Percentiles rank a stretch among this genome's conserved stretches.
These are phyloP conservation scores for Cryomyces antarcticus DNA, from an alignment of 495 filamentous ascomycete species.

Conservation along the genomic window DNA sequence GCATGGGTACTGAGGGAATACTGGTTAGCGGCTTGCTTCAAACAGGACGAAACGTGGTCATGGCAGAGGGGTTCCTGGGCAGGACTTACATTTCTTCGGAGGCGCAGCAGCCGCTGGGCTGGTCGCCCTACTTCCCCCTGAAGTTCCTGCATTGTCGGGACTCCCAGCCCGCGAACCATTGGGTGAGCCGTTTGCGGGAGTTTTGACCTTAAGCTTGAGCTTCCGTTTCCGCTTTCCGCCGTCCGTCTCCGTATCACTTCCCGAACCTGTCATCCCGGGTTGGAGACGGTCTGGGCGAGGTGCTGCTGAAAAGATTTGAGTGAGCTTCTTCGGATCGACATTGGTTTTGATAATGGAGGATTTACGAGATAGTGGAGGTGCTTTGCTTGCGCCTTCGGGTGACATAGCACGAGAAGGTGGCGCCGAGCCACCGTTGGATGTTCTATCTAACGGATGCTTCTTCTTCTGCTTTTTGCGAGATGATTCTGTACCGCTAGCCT, in stretches of 20 bases:
- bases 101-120: slow-evolving; percentile 11
- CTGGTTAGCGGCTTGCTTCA: not conserved
- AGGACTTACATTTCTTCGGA: not conserved
- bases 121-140: slow-evolving; percentile 24
- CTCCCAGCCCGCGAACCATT: slow-evolving; percentile 17
- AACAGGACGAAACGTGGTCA: not conserved
- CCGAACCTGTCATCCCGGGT: slow-evolving; percentile 34
- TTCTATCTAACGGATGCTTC: slow-evolving; percentile 14
- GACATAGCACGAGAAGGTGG: slow-evolving; percentile 35
- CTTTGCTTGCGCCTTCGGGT: slow-evolving; percentile 17
- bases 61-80: not conserved
- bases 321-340: slow-evolving; percentile 18
- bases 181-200: slow-evolving; percentile 22
- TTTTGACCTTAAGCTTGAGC: slow-evolving; percentile 32
- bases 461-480: slow-evolving; percentile 77
- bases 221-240: slow-evolving; percentile 55
- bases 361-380: slow-evolving; percentile 14
- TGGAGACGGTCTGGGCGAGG: slow-evolving; percentile 3
- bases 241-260: slow-evolving; percentile 64
- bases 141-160: slow-evolving; percentile 22
- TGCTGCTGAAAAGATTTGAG: slow-evolving; percentile 18
- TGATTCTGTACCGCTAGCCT: slow-evolving; percentile 78
- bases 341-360: slow-evolving; percentile 21
- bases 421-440: slow-evolving; percentile 23
- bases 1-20: slow-evolving; percentile 6